Evolutionary conservation across 208 protist species (phyloP).

Genomic region (Histomonas meleagridis): DNA sequence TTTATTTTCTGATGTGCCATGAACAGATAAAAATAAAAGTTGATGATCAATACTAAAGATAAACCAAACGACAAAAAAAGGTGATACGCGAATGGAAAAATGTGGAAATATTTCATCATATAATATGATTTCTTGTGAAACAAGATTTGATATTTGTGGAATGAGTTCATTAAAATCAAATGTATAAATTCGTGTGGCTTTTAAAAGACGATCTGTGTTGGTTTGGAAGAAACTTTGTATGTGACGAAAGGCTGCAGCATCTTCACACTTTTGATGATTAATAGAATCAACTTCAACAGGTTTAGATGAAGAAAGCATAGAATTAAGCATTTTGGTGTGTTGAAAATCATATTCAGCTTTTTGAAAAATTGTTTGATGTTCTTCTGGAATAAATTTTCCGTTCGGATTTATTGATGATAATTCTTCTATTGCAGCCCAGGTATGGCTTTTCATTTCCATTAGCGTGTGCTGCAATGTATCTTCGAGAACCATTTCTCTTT

Average conservation of each 20-base stretch:
- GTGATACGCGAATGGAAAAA: not conserved
- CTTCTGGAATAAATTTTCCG: not conserved
- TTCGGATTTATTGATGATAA: not conserved
- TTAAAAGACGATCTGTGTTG: not conserved
- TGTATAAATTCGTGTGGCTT: not conserved
- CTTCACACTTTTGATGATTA: constrained; percentile 1
- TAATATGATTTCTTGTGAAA: not conserved
- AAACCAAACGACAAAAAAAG: not conserved
- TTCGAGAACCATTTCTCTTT: not conserved
- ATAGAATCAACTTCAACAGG: not conserved
- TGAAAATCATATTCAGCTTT: not conserved
- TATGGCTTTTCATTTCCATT: not conserved
- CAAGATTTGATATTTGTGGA: not conserved
- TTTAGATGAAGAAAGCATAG: not conserved
- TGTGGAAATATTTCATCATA: not conserved
- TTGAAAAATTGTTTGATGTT: not conserved
- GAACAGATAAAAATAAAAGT: not conserved
- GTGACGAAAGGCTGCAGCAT: not conserved
- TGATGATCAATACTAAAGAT: constrained; percentile 8
- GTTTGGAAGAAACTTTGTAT: not conserved
- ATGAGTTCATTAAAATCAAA: not conserved
- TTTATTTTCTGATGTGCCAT: not conserved
- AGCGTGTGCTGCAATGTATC: not conserved
- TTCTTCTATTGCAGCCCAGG: not conserved
- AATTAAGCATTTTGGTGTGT: not conserved